Evolutionary conservation across 1,284 basidiomycete species (phyloP).

Genomic region (Irpex sp.): DNA sequence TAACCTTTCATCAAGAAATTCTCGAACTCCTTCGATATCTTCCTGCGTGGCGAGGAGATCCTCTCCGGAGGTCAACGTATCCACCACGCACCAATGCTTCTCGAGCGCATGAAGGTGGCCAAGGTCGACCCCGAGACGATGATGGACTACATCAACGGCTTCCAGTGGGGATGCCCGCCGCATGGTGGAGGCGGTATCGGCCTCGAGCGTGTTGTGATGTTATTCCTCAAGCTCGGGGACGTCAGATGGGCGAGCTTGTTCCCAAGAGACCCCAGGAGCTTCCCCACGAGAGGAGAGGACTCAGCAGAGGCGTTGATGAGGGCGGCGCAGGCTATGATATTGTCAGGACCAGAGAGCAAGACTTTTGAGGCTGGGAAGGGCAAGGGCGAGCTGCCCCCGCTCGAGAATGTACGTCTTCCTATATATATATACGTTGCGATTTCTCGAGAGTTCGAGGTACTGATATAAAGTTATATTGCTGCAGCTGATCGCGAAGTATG

Average conservation of each 20-base stretch:
- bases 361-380: conserved; percentile 25
- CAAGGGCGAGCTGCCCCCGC: conserved; percentile 28
- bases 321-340: conserved; percentile 25
- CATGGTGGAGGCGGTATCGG: conserved; percentile 34
- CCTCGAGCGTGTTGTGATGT: conserved; percentile 64
- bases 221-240: conserved; percentile 61
- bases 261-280: conserved; percentile 58
- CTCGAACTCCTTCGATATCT: conserved; percentile 75
- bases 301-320: conserved; percentile 23
- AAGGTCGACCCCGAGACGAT: conserved; percentile 51
- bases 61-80: conserved; percentile 69
- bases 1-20: conserved; percentile 24
- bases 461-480: not conserved
- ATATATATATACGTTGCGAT: not conserved
- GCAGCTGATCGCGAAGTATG: conserved; percentile 49
- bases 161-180: conserved; percentile 63
- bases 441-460: not conserved
- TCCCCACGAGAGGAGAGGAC: conserved; percentile 28
- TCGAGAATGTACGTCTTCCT: conserved; percentile 28
- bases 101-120: conserved; percentile 50
- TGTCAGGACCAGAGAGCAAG: conserved; percentile 28
- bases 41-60: conserved; percentile 74
- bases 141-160: conserved; percentile 64
- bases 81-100: conserved; percentile 56
- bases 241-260: conserved; percentile 63